A percentile compares a stretch with the other conserved stretches of the same genome.
Evolutionary conservation across 768 basidiomycete genomes (phyloP).

Genomic region (Auricularia cornea): DNA sequence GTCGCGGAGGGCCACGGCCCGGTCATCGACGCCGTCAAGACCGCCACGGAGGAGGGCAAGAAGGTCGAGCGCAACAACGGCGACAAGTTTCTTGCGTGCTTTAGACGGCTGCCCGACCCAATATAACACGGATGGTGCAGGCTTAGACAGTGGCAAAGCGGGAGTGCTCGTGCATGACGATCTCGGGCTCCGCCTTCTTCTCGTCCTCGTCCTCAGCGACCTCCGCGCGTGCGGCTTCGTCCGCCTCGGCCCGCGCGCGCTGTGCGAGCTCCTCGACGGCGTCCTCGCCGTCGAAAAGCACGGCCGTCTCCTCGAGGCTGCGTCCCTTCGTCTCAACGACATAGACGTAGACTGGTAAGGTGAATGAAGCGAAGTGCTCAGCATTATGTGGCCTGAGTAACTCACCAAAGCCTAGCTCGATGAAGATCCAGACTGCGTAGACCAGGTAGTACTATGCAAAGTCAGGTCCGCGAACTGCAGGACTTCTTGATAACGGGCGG

Average conservation of each 20-base stretch:
- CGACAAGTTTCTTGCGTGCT: slow-evolving; percentile 89
- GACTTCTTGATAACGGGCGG: too few species aligned
- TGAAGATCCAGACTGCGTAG: slow-evolving; percentile 2
- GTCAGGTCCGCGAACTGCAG: too few species aligned
- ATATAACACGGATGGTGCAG: not conserved
- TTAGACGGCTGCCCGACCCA: slow-evolving; percentile 47
- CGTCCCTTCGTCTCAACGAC: slow-evolving; percentile 14
- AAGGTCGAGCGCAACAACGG: slow-evolving; percentile 92
- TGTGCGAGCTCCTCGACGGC: slow-evolving; percentile 4
- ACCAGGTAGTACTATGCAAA: slow-evolving; percentile 3
- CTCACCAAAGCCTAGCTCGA: not conserved
- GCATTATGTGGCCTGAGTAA: too few species aligned
- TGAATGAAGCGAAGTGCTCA: not conserved
- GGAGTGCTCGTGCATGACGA: not conserved
- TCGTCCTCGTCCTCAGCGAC: not conserved
- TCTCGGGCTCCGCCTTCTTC: not conserved
- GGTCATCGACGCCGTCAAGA: slow-evolving; percentile 75
- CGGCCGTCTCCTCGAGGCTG: slow-evolving; percentile 17
- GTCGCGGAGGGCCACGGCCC: slow-evolving; percentile 67
- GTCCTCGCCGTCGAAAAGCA: slow-evolving; percentile 16
- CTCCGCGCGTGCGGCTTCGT: not conserved
- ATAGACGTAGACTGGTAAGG: slow-evolving; percentile 2
- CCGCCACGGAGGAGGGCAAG: slow-evolving; percentile 90
- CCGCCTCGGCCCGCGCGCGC: not conserved
- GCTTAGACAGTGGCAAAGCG: too few species aligned